phyloP scores from a whole-genome alignment of 805 yeast species.

The Saccharomycopsis lassenensis region DNA sequence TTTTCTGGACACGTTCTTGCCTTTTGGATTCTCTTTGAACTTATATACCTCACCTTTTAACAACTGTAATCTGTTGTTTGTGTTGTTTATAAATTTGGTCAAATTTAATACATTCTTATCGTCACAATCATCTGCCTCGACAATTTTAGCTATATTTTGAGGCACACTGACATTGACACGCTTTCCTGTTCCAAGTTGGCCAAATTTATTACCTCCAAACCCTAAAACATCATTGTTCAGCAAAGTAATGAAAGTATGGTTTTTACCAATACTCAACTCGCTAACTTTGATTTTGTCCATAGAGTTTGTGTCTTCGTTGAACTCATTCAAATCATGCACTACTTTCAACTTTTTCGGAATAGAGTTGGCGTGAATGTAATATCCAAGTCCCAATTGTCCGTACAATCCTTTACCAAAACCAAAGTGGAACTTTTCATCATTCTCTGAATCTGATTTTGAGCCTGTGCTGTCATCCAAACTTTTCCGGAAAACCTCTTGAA shows the following conservation, averaged over 20 bases:
- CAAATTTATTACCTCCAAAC: constrained; percentile 80
- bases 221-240: constrained; percentile 52
- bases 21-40: constrained; percentile 20
- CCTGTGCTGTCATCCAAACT: constrained; percentile 19
- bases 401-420: constrained; percentile 76
- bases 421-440: constrained; percentile 32
- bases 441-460: constrained; percentile 22
- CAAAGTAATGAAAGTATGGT: constrained; percentile 53
- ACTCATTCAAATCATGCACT: constrained; percentile 34
- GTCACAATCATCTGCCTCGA: constrained; percentile 37
- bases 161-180: constrained; percentile 49
- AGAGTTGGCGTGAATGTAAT: constrained; percentile 61
- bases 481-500: constrained; percentile 24
- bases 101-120: constrained; percentile 19
- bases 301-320: constrained; percentile 33
- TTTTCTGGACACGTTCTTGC: constrained; percentile 21
- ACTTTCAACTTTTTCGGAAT: constrained; percentile 51
- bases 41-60: constrained; percentile 18
- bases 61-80: constrained; percentile 38
- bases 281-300: constrained; percentile 38
- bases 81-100: constrained; percentile 24
- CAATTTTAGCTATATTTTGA: constrained; percentile 37
- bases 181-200: constrained; percentile 82
- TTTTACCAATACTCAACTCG: constrained; percentile 48
- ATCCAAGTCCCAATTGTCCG: constrained; percentile 80